Conservation (phyloP, 2,329 filamentous ascomycete species). For the Ilyonectria sp. region DNA sequence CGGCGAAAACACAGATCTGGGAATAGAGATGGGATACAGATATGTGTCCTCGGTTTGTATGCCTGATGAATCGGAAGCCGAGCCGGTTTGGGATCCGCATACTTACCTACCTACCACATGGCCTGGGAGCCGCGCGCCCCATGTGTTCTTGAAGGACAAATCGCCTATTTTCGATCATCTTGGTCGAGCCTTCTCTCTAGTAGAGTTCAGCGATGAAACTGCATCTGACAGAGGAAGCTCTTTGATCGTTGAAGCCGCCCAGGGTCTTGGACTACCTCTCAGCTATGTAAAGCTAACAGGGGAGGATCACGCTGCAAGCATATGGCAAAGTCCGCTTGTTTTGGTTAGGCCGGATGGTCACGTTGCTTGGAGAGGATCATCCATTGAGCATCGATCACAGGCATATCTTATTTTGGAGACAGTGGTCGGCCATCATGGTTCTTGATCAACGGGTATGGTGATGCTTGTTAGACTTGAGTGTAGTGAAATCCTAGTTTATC, state of each 20-base stretch:
- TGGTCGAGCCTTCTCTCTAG: neutral
- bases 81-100: constrained; percentile 21
- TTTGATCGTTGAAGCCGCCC: constrained; percentile 7
- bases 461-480: neutral
- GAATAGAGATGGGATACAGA: constrained; percentile 49
- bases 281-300: neutral
- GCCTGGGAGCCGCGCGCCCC: constrained; percentile 25
- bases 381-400: neutral
- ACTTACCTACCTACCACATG: constrained; percentile 26
- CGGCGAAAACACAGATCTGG: constrained; percentile 46
- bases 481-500: no score
- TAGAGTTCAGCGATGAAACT: neutral
- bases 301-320: constrained; percentile 1
- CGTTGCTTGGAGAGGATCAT: constrained; percentile 12
- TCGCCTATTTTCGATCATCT: constrained; percentile 9
- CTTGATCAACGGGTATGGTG: neutral
- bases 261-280: neutral
- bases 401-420: constrained; percentile 9
- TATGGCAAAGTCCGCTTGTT: constrained; percentile 6
- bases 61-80: neutral
- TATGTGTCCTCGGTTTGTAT: constrained; percentile 33
- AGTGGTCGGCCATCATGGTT: neutral
- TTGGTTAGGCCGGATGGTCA: constrained; percentile 15
- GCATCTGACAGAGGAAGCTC: neutral
- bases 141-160: constrained; percentile 22